Percentiles rank a stretch among this genome's conserved stretches.
Evolutionary conservation across 768 basidiomycete genomes (phyloP).

Genomic region (Lactarius vividus): DNA sequence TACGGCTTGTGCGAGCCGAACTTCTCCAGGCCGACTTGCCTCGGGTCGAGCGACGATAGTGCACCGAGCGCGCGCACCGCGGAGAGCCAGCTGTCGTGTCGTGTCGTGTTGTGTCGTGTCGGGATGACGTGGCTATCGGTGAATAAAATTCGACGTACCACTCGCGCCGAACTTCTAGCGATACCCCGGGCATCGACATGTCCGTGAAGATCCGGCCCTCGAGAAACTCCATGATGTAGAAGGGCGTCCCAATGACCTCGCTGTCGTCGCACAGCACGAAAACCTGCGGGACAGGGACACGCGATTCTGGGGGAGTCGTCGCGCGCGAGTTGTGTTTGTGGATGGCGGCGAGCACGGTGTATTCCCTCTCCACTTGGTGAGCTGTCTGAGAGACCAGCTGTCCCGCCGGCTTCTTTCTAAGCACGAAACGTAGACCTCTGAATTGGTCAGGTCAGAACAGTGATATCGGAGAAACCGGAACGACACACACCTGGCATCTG

Average conservation of each 20-base stretch:
- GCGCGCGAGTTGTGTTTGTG: conserved; percentile 64
- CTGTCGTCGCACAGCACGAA: conserved; percentile 79
- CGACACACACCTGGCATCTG: conserved; percentile 59
- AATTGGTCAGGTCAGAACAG: conserved; percentile 6
- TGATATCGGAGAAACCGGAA: background rate
- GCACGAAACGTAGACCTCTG: conserved; percentile 63
- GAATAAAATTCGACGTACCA: conserved; percentile 52
- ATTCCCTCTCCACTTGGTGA: conserved; percentile 95
- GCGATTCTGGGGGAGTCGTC: conserved; percentile 46
- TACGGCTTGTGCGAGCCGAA: conserved; percentile 79
- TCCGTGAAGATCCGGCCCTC: conserved; percentile 95
- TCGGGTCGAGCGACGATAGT: conserved; percentile 62
- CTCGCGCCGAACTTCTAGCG: conserved; percentile 59
- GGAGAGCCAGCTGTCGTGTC: too few species aligned
- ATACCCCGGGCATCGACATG: conserved; percentile 66
- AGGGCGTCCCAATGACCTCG: conserved; percentile 78
- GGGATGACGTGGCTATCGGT: background rate
- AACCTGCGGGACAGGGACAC: conserved; percentile 83
- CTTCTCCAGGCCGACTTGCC: conserved; percentile 59
- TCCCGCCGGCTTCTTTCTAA: conserved; percentile 92
- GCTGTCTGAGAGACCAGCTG: conserved; percentile 85
- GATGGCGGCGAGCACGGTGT: conserved; percentile 71
- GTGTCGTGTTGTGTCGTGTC: too few species aligned
- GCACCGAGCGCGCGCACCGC: conserved; percentile 68
- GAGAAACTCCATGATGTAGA: conserved; percentile 96